Evolutionary conservation across 176 grass and related monocot species (phyloP).

Genomic region (Aegilops speltoides): DNA sequence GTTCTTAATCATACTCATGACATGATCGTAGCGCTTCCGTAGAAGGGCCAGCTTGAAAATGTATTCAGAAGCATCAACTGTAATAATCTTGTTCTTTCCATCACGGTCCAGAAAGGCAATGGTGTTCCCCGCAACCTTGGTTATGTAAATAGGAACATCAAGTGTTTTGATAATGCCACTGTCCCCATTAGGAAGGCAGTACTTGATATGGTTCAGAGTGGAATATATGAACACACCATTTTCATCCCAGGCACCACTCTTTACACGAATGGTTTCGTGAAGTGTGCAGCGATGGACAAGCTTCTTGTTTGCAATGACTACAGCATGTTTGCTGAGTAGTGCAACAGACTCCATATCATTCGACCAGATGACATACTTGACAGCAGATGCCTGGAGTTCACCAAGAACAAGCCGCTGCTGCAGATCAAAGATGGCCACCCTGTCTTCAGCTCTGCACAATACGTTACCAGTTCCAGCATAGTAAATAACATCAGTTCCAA

Average conservation of each 20-base stretch:
- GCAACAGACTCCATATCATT: conserved; percentile 80
- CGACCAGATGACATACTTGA: conserved; percentile 86
- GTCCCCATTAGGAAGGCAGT: conserved; percentile 80
- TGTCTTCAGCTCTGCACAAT: conserved; percentile 85
- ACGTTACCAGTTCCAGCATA: conserved; percentile 93
- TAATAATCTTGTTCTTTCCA: conserved; percentile 62
- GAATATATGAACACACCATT: conserved; percentile 78
- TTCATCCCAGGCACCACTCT: conserved; percentile 92
- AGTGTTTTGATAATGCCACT: conserved; percentile 76
- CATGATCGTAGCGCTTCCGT: conserved; percentile 64
- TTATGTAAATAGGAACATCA: conserved; percentile 79
- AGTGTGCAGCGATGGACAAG: conserved; percentile 70
- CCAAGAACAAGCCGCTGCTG: conserved; percentile 86
- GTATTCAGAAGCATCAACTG: conserved; percentile 80
- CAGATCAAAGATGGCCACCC: conserved; percentile 84
- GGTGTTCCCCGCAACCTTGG: conserved; percentile 56
- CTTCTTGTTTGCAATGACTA: conserved; percentile 71
- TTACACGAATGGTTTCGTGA: conserved; percentile 72
- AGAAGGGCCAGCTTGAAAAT: conserved; percentile 81
- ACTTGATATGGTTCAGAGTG: conserved; percentile 84
- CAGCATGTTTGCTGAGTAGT: conserved; percentile 70
- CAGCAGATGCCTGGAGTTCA: conserved; percentile 75
- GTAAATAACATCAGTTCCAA: conserved; percentile 85
- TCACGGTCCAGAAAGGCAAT: conserved; percentile 76
- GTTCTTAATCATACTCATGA: conserved; percentile 80